Conservation (phyloP, 805 yeast species). For the Debaryomyces hansenii region DNA sequence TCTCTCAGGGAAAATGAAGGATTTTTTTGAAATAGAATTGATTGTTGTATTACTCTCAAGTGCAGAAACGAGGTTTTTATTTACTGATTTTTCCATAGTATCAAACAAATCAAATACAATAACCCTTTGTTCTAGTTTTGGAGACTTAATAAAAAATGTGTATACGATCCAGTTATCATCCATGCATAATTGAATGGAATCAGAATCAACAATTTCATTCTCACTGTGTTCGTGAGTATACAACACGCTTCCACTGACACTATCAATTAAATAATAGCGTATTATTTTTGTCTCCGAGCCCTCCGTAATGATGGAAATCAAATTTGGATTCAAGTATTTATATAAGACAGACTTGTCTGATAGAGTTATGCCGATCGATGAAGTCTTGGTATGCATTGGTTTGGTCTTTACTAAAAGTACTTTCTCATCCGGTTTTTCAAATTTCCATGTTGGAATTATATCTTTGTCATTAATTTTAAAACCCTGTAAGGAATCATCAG, state of each 20-base stretch:
- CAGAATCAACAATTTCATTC: conserved; percentile 39
- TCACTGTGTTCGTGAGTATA: conserved; percentile 41
- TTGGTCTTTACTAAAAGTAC: conserved; percentile 18
- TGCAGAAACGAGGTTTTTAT: conserved; percentile 25
- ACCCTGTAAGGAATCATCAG: conserved; percentile 16
- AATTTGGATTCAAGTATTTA: conserved; percentile 78
- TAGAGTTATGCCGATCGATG: conserved; percentile 66
- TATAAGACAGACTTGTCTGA: conserved; percentile 74
- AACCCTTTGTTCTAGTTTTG: conserved; percentile 53
- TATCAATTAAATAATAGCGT: conserved; percentile 59
- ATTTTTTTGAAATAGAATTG: conserved; percentile 48
- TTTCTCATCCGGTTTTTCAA: conserved; percentile 15
- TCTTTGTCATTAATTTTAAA: conserved; percentile 14
- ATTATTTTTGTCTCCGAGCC: conserved; percentile 25
- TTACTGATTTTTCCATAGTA: conserved; percentile 25
- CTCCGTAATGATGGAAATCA: conserved; percentile 49
- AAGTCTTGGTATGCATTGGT: conserved; percentile 21
- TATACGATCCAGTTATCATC: conserved; percentile 87
- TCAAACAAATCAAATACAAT: conserved; percentile 80
- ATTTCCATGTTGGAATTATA: conserved; percentile 31
- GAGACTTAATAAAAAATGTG: conserved; percentile 53
- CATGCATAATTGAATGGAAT: conserved; percentile 51
- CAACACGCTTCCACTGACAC: conserved; percentile 66
- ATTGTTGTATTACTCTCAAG: conserved; percentile 38
- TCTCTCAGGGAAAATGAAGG: conserved; percentile 64